Percentiles rank a stretch among this genome's conserved stretches.
Evolutionary conservation across 257 asterid species (phyloP).

Genomic region (Solanum sejunctum): DNA sequence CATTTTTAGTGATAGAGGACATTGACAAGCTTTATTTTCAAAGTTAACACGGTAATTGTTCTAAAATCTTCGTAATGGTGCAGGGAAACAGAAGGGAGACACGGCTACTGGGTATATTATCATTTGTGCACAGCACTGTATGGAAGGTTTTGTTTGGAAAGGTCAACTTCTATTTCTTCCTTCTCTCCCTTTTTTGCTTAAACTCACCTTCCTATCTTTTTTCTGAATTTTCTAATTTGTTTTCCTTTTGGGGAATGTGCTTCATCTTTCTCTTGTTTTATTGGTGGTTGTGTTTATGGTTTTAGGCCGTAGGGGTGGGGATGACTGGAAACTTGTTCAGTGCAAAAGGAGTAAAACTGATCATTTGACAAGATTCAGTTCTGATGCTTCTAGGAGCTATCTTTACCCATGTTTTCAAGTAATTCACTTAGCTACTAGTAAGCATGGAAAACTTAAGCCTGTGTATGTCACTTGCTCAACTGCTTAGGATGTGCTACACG

Average conservation of each 20-base stretch:
- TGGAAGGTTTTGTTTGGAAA: conserved; percentile 92
- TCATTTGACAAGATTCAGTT: not conserved
- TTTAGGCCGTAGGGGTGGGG: not conserved
- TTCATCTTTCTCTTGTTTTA: not conserved
- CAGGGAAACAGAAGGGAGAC: conserved; percentile 93
- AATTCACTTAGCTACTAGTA: not conserved
- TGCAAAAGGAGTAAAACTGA: not conserved
- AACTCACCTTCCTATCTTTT: not conserved
- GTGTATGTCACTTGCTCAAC: not conserved
- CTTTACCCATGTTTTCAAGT: not conserved
- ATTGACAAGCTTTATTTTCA: not conserved
- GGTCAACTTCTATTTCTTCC: conserved; percentile 19
- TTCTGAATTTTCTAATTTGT: not conserved
- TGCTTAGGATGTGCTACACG: not conserved
- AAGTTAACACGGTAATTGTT: not conserved
- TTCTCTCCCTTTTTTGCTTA: not conserved
- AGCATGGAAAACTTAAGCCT: not conserved
- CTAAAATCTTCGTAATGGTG: conserved; percentile 6
- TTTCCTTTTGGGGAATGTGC: not conserved
- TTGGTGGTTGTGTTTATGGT: not conserved
- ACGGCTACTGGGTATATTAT: conserved; percentile 65
- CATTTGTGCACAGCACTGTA: conserved; percentile 86
- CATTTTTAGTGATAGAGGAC: not conserved
- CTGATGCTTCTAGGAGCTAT: not conserved
- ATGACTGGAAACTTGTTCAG: not conserved